Evolutionary conservation across 169 alveolate species (phyloP).

Genomic region (Babesia caballi): DNA sequence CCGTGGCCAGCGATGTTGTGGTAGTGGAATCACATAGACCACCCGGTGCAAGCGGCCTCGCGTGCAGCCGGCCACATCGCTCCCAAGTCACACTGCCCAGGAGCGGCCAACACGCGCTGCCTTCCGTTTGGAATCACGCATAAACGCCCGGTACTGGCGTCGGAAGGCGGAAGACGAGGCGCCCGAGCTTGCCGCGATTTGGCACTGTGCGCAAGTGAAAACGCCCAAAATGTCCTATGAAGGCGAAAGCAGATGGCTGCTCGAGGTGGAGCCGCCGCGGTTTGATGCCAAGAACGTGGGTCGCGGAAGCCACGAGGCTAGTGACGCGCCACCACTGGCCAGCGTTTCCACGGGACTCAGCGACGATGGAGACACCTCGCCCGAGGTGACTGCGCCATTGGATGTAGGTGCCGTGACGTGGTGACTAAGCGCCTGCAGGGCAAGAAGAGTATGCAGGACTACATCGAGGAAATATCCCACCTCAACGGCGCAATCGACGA

Average conservation of each 20-base stretch:
- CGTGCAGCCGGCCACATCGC: not conserved
- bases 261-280: conserved; percentile 13
- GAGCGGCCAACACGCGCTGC: not conserved
- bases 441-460: conserved; percentile 26
- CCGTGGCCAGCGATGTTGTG: not conserved
- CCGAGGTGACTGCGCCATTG: not conserved
- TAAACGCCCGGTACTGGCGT: not conserved
- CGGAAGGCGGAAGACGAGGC: not conserved
- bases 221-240: conserved; percentile 14
- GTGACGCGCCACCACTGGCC: not conserved
- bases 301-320: not conserved
- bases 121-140: not conserved
- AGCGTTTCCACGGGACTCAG: conserved; percentile 11
- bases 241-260: conserved; percentile 25
- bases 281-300: not conserved
- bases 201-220: not conserved
- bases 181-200: not conserved
- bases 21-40: not conserved
- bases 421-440: conserved; percentile 1
- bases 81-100: not conserved
- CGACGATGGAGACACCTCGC: conserved; percentile 6
- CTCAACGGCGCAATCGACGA: conserved; percentile 62
- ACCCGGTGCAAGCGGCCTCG: not conserved
- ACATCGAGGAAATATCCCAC: conserved; percentile 23
- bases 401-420: not conserved